Evolutionary conservation across 2,329 filamentous ascomycete species (phyloP).

Genomic region (Saccharata proteae): DNA sequence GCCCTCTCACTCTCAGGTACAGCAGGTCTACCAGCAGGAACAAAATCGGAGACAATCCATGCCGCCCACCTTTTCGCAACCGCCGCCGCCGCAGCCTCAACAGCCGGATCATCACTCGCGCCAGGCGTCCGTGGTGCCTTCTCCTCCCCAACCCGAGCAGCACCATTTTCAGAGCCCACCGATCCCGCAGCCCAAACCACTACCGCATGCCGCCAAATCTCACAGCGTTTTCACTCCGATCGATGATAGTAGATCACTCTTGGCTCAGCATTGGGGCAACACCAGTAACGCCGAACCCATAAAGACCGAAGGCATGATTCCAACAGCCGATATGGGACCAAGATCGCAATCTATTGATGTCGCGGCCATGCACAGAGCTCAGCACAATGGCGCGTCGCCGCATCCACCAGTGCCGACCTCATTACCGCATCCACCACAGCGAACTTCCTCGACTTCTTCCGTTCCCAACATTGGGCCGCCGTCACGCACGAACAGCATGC

Average conservation of each 20-base stretch:
- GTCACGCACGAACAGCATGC: constrained; percentile 64
- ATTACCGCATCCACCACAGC: constrained; percentile 30
- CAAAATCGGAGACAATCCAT: constrained; percentile 62
- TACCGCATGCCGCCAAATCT: constrained; percentile 48
- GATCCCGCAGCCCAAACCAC: constrained; percentile 52
- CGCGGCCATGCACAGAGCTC: constrained; percentile 40
- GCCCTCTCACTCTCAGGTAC: constrained; percentile 38
- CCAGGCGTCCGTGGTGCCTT: constrained; percentile 27
- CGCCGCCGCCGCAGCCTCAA: constrained; percentile 25
- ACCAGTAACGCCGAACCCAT: constrained; percentile 40
- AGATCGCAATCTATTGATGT: constrained; percentile 56
- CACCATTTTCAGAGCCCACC: constrained; percentile 40
- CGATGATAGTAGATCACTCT: constrained; percentile 78
- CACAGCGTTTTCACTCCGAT: constrained; percentile 97
- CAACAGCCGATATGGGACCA: constrained; percentile 26
- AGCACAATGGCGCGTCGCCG: constrained; percentile 37
- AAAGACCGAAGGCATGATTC: constrained; percentile 32
- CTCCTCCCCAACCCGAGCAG: constrained; percentile 40
- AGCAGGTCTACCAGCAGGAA: constrained; percentile 65
- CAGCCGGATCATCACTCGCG: constrained; percentile 21
- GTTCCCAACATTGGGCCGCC: constrained; percentile 62
- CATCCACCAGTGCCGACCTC: constrained; percentile 35
- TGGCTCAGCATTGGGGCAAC: constrained; percentile 63
- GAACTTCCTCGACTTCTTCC: constrained; percentile 46
- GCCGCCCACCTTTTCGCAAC: constrained; percentile 51